phyloP scores from a whole-genome alignment of 2,329 filamentous ascomycete genomes.

The Lecanoromycetidae sp. region DNA sequence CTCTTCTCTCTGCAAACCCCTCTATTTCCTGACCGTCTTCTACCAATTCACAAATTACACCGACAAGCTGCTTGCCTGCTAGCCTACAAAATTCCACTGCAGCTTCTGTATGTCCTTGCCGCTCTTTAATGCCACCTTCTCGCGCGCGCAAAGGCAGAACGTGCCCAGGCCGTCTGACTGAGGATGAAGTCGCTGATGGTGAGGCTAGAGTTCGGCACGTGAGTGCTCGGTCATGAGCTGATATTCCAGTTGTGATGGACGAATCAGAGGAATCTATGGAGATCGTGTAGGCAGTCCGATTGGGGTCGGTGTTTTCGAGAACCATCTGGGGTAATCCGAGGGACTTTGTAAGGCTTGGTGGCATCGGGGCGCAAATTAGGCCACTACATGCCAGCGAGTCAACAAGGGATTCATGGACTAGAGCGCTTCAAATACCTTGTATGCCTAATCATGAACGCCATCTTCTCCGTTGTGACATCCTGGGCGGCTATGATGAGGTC shows the following conservation, averaged over 20 bases:
- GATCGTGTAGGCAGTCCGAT: constrained; percentile 85
- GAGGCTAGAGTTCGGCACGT: constrained; percentile 61
- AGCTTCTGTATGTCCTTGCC: constrained; percentile 85
- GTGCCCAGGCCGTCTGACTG: constrained; percentile 70
- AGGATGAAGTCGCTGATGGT: not conserved
- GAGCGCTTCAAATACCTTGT: constrained; percentile 42
- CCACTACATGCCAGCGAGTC: too few species aligned
- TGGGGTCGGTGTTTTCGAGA: constrained; percentile 59
- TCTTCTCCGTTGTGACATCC: constrained; percentile 72
- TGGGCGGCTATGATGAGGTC: constrained; percentile 91
- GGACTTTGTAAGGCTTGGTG: constrained; percentile 52
- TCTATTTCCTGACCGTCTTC: constrained; percentile 65
- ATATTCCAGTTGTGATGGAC: constrained; percentile 76
- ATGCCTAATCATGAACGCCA: constrained; percentile 91
- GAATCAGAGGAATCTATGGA: constrained; percentile 68
- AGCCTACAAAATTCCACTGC: constrained; percentile 80
- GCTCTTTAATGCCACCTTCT: constrained; percentile 65
- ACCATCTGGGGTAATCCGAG: constrained; percentile 90
- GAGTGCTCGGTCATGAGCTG: constrained; percentile 71
- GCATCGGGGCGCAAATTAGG: constrained; percentile 79
- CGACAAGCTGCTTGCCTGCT: constrained; percentile 63
- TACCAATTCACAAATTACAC: constrained; percentile 83
- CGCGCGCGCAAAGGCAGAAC: constrained; percentile 73
- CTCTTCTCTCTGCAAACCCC: constrained; percentile 52
- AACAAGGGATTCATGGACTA: too few species aligned